Conservation (phyloP, 805 yeast species). For the Cyberlindnera mississippiensis region DNA sequence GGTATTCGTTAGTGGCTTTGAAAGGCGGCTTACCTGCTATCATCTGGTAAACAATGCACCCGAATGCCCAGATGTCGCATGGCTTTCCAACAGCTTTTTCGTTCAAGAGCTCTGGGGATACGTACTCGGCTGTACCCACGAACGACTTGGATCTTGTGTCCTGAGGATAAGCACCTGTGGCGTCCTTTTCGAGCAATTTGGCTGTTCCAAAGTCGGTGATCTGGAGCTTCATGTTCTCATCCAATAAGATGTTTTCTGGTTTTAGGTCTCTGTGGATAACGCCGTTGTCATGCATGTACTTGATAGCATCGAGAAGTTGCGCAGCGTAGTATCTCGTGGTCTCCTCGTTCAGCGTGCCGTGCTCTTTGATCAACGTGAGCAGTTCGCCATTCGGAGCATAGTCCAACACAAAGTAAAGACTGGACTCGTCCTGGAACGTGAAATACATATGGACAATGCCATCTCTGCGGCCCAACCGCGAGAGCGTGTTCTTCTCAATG, state of each 20-base stretch:
- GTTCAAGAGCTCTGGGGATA: slow-evolving; percentile 74
- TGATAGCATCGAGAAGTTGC: slow-evolving; percentile 69
- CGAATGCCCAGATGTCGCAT: slow-evolving; percentile 98
- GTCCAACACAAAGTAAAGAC: slow-evolving; percentile 70
- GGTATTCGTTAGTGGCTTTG: slow-evolving; percentile 76
- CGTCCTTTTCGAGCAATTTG: slow-evolving; percentile 51
- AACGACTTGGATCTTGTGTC: slow-evolving; percentile 73
- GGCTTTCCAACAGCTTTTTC: slow-evolving; percentile 83
- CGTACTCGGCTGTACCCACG: slow-evolving; percentile 85
- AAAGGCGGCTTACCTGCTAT: slow-evolving; percentile 89
- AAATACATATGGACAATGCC: slow-evolving; percentile 69
- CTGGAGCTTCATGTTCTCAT: slow-evolving; percentile 55
- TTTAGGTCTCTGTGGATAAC: slow-evolving; percentile 78
- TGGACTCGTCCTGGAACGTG: slow-evolving; percentile 75
- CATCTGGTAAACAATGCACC: slow-evolving; percentile 94
- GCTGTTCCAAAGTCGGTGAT: slow-evolving; percentile 88
- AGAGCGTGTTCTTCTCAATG: slow-evolving; percentile 76
- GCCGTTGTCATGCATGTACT: slow-evolving; percentile 70
- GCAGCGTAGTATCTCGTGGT: slow-evolving; percentile 66
- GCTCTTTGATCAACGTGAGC: slow-evolving; percentile 58
- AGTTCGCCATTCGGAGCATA: slow-evolving; percentile 80
- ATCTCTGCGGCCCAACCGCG: slow-evolving; percentile 54
- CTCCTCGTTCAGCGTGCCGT: slow-evolving; percentile 68
- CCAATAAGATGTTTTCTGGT: slow-evolving; percentile 76
- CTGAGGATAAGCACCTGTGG: slow-evolving; percentile 52